Evolutionary conservation across 208 protist species (phyloP).

Genomic region (Porcisia hertigi): DNA sequence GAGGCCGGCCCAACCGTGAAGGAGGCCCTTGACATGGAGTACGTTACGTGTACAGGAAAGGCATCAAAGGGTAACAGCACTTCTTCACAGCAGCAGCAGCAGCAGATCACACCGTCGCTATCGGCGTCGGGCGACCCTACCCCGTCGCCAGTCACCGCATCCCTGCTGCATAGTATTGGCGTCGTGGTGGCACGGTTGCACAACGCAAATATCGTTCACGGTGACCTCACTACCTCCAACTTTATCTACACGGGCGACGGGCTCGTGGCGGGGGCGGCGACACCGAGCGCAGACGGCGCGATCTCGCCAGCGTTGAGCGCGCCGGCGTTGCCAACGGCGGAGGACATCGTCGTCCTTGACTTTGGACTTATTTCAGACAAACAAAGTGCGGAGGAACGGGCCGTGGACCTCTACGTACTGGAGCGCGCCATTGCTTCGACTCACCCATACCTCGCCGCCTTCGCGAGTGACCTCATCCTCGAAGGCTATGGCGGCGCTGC

Average conservation of each 20-base stretch:
- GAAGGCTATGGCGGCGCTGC: slow-evolving; percentile 61
- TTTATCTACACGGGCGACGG: slow-evolving; percentile 67
- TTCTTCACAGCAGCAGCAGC: background rate
- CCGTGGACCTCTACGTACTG: slow-evolving; percentile 98
- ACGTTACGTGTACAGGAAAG: slow-evolving; percentile 5
- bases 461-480: slow-evolving; percentile 36
- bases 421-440: slow-evolving; percentile 96
- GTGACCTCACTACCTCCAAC: slow-evolving; percentile 98
- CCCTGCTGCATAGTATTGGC: slow-evolving; percentile 82
- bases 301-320: background rate
- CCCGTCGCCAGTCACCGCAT: slow-evolving; percentile 29
- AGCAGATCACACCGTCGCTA: background rate
- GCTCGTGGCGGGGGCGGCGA: background rate
- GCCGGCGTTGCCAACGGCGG: slow-evolving; percentile 10
- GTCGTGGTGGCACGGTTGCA: slow-evolving; percentile 90
- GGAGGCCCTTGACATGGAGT: slow-evolving; percentile 51
- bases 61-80: background rate
- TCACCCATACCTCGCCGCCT: slow-evolving; percentile 79
- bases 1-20: slow-evolving; percentile 74
- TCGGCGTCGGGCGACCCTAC: background rate
- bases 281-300: background rate
- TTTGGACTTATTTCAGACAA: slow-evolving; percentile 96
- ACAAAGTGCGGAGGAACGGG: slow-evolving; percentile 93
- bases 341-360: slow-evolving; percentile 93
- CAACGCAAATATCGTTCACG: slow-evolving; percentile 93